Conservation (phyloP, 805 yeast genomes). For the Ascoidea rubescens region DNA sequence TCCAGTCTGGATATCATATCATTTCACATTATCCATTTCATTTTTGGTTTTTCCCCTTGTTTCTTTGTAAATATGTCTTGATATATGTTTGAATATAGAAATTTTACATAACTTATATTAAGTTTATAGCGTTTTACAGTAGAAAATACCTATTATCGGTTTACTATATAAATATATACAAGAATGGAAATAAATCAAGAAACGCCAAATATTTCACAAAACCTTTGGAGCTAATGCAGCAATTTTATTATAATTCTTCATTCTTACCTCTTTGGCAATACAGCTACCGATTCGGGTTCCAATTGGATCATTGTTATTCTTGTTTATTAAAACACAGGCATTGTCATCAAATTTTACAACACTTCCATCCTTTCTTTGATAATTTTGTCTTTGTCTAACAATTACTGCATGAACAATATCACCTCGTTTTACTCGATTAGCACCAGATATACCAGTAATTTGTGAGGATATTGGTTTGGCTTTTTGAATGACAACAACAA, state of each 20-base stretch:
- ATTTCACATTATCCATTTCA: no score
- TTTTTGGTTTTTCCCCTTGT: no score
- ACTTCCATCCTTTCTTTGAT: conserved; percentile 76
- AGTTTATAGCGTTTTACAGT: no score
- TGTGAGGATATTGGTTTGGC: conserved; percentile 67
- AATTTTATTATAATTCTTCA: conserved; percentile 71
- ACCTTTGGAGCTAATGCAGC: conserved; percentile 86
- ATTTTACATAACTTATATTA: no score
- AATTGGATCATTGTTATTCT: conserved; percentile 76
- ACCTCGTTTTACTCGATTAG: conserved; percentile 82
- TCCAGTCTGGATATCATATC: no score
- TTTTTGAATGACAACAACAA: conserved; percentile 87
- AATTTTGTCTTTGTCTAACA: conserved; percentile 78
- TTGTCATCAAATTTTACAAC: conserved; percentile 84
- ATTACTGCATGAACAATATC: conserved; percentile 93
- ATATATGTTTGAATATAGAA: no score
- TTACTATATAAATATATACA: no score
- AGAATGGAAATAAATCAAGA: no score
- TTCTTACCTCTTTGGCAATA: conserved; percentile 82
- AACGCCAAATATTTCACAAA: conserved; percentile 19
- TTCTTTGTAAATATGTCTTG: no score
- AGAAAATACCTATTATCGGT: no score
- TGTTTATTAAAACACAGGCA: conserved; percentile 90
- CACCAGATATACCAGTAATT: conserved; percentile 58
- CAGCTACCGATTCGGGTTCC: conserved; percentile 88